phyloP scores from a whole-genome alignment of 2,329 filamentous ascomycete species.

The Septoria petroselini region DNA sequence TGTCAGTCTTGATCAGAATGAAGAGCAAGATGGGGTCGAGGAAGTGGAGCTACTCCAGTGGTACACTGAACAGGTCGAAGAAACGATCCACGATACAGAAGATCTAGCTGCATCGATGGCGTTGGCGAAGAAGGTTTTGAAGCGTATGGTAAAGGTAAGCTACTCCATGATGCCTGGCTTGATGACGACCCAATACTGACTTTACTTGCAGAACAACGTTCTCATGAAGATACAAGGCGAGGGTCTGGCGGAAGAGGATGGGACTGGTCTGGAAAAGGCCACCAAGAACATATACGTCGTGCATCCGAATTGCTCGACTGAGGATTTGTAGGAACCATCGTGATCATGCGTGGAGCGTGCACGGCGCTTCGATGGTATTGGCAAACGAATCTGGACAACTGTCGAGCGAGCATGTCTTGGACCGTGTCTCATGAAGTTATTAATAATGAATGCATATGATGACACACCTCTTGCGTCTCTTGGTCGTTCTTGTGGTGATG shows the following conservation, averaged over 20 bases:
- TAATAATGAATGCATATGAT: too few species aligned
- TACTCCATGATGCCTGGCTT: background rate
- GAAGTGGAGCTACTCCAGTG: conserved; percentile 77
- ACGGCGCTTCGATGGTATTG: too few species aligned
- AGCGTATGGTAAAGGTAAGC: conserved; percentile 86
- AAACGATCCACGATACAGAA: conserved; percentile 74
- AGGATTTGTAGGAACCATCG: conserved; percentile 44
- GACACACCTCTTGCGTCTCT: too few species aligned
- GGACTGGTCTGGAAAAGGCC: conserved; percentile 52
- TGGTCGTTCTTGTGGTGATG: too few species aligned
- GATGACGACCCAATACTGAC: conserved; percentile 10
- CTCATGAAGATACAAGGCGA: conserved; percentile 69
- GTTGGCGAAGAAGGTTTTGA: conserved; percentile 79
- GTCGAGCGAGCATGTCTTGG: too few species aligned
- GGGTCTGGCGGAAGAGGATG: conserved; percentile 77
- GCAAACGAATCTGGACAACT: too few species aligned
- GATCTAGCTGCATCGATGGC: conserved; percentile 72
- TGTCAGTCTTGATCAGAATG: conserved; percentile 76
- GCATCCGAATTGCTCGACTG: conserved; percentile 89
- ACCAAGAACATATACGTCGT: conserved; percentile 72
- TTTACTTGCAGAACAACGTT: conserved; percentile 53
- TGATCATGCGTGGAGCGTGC: too few species aligned
- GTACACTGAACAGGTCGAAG: conserved; percentile 91
- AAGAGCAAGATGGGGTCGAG: conserved; percentile 76
- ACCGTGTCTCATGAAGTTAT: too few species aligned